Evolutionary conservation across 345 rosid genomes (phyloP), one percentile per base, ranked within the genome.

Genomic region (Eutrema yunnanense): DNA sequence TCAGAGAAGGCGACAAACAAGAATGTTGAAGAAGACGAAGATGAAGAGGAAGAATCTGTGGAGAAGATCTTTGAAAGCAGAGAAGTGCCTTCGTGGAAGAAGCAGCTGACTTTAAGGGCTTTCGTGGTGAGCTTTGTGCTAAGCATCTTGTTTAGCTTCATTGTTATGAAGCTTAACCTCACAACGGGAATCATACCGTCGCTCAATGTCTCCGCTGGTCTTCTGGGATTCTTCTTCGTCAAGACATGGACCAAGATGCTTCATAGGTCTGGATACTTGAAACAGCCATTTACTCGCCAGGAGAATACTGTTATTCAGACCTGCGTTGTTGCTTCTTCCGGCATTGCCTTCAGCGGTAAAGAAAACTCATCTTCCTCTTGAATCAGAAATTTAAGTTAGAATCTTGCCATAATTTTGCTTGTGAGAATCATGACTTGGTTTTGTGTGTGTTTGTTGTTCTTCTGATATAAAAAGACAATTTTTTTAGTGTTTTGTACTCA

Each of bases 271-370:
- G 84, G 85, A 3, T 16, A 68, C 55, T 64, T 84, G 33, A 82
- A 47, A 41, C 86, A 82, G 37, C 91, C 96, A 9, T 90, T 88
- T 59, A 90, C 93, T 56, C 74, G 93, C 10, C 93, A 90, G 53
- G 96, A 88, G 81, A 87, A 87, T 72, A 86, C 93, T 1, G 93
- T 88, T 49, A 84, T 90, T 9, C 96, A 90, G 81, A 87, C 96
- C 19, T 90, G 91, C 34, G 90, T 90, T 38, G 91, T 90, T 40
- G 93, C 96, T 69, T 81, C 93, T 67, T 86, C 91, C 13, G 93
- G 96, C 70, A 86, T 90, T 74, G 85, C 91, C 37, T 90, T 85
- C 52, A 90, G 96, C 62, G 90, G 89, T 90, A 80, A 32, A 73
- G 6, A 62, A 47, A 66, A 59, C 65, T 37, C 36, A 75, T 62